Evolutionary conservation across 176 grass and related monocot species (phyloP).

Genomic region (Musa itinerans): DNA sequence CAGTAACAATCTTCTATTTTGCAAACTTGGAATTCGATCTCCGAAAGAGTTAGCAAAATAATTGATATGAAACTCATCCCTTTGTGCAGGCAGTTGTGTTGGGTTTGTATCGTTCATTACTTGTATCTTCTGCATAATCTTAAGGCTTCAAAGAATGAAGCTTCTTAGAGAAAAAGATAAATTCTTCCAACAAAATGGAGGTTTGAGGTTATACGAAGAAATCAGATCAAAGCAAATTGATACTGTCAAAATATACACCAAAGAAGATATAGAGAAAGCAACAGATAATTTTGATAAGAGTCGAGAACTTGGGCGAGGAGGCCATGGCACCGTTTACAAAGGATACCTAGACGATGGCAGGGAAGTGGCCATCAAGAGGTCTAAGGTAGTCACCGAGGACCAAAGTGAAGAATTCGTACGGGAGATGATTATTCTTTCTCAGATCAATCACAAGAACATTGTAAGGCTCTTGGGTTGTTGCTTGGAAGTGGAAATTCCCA

Average conservation of each 20-base stretch:
- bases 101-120: neutral
- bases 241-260: slow-evolving; percentile 29
- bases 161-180: neutral
- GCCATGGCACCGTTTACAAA: slow-evolving; percentile 45
- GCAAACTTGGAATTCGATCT: too few relatives aligned
- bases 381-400: slow-evolving; percentile 33
- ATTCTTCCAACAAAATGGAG: neutral
- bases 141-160: neutral
- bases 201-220: neutral
- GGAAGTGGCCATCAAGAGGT: slow-evolving; percentile 43
- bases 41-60: too few relatives aligned
- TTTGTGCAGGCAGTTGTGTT: neutral
- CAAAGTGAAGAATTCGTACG: slow-evolving; percentile 40
- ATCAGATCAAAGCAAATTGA: neutral
- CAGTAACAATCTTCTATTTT: too few relatives aligned
- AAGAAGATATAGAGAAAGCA: slow-evolving; percentile 43
- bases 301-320: slow-evolving; percentile 30
- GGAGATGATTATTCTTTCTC: slow-evolving; percentile 51
- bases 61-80: neutral
- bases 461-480: slow-evolving; percentile 59
- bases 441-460: slow-evolving; percentile 58
- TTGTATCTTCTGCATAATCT: neutral
- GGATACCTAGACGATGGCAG: slow-evolving; percentile 33
- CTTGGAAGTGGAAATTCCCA: slow-evolving; percentile 51
- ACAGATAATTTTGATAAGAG: slow-evolving; percentile 27